Base-by-base conservation (phyloP, 306 rosid genomes). In the Medicago arabica region DNA sequence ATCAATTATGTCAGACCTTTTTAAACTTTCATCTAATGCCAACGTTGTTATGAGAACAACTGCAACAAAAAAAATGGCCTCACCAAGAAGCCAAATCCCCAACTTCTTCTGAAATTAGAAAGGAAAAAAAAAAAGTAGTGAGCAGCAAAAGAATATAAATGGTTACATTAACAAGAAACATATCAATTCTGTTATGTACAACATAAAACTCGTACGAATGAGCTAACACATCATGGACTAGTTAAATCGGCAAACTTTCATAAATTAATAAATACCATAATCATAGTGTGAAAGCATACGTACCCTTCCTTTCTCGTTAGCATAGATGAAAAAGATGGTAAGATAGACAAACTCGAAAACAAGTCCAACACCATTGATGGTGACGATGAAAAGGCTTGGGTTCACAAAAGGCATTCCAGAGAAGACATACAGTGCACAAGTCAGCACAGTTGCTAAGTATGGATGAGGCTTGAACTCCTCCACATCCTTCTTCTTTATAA, bases 371-470 rank as follows among this genome's bases (percentile, higher is more conserved):
- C 68, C 19, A 41, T 93, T 93, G 17, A 89, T 91, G 38, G 93
- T 87, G 47, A 85, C 54, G 0, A 91, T 93, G 15, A 93, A 85
- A 63, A 80, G 4, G 51, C 92, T 93, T 0, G 93, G 92, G 40
- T 88, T 91, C 43, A 93, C 87, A 55, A 91, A 85, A 2, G 98
- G 97, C 83, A 91, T 6, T 10, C 97, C 98, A 50, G 91, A 93
- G 36, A 88, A 82, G 2, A 86, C 64, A 97, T 97, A 93, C 9
- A 83, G 85, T 6, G 92, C 58, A 80, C 98, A 93, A 69, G 91
- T 93, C 5, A 93, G 31, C 5, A 83, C 82, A 0, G 92, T 85
- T 8, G 92, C 96, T 2, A 89, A 3, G 43, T 93, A 91, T 1
- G 96, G 96, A 15, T 80, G 84, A 4, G 93, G 88, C 84, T 81